Conservation (phyloP, 768 basidiomycete species). For the Leccinum longicurvipes region DNA sequence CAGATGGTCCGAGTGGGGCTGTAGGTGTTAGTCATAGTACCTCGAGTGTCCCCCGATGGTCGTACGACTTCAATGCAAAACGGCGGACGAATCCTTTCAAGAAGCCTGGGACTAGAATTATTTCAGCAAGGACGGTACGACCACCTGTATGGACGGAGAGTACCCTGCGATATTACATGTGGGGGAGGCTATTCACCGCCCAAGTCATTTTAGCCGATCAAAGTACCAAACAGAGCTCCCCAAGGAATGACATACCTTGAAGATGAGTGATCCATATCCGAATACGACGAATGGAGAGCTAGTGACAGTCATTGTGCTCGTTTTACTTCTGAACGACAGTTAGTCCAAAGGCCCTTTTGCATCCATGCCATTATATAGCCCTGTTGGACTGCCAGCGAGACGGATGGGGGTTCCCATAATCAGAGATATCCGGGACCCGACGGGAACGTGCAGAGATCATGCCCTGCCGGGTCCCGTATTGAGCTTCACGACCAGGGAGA, state of each 20-base stretch:
- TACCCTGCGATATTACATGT: constrained; percentile 68
- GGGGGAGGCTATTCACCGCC: constrained; percentile 65
- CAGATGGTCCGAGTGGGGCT: constrained; percentile 62
- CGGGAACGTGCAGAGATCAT: background rate
- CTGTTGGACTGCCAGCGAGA: background rate
- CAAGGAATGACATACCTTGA: constrained; percentile 51
- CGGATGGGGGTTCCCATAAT: background rate
- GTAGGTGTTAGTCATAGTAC: constrained; percentile 41
- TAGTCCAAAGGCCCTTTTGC: background rate
- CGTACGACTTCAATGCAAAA: constrained; percentile 88
- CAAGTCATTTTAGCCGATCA: background rate
- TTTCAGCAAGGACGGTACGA: background rate
- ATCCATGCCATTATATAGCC: constrained; percentile 1
- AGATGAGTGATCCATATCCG: constrained; percentile 90
- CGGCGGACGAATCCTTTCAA: constrained; percentile 87
- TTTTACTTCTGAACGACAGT: background rate
- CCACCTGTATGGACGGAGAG: too few species aligned
- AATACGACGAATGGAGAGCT: constrained; percentile 64
- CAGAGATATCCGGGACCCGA: background rate
- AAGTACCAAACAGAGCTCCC: background rate
- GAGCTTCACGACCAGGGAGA: background rate
- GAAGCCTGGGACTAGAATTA: constrained; percentile 62
- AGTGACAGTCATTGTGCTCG: constrained; percentile 6
- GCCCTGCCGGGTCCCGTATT: background rate
- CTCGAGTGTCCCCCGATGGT: constrained; percentile 88